Evolutionary conservation across 441 rosid species (phyloP), one percentile per base, ranked within the genome.

Genomic region (Kokia cookei): DNA sequence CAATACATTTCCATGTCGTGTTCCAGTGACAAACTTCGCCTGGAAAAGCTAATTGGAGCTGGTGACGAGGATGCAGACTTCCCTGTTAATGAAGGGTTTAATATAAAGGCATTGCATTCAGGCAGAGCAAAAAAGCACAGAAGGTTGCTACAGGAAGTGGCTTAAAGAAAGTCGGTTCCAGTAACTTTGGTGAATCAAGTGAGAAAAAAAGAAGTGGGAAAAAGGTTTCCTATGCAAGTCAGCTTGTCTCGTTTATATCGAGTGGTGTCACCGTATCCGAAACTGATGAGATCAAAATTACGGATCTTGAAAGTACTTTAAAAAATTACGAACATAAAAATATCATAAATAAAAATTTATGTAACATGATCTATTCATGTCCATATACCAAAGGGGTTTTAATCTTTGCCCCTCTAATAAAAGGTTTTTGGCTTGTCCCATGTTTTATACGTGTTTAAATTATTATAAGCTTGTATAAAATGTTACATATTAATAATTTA

Each of bases 231-330:
- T 84, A 82, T 64, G 91, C 92, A 35, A 19, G 22, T 19, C 92
- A 90, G 71, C 96, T 98, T 1, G 83, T 94, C 72, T 88, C 94
- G 7, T 95, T 95, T 73, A 88, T 95, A 64, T 86, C 94, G 4
- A 78, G 91, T 71, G 96, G 99, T 6, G 40, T 81, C 43, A 80
- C 91, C 79, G 78, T 80, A 72, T 80, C 94, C 60, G 92, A 87
- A 50, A 72, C 60, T 4, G 83, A 73, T 40, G 87, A 85, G 67
- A 69, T 74, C 29, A 66, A 70, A 40, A 57, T 79, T 13, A 42
- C 48, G 37, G 81, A 78, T 67, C 75, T 78, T 54, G 69, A 73
- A 7, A 86, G 61, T 73, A 69, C 70, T 35, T 74, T 72, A 63
- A 85, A 72, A 78, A 76, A 72, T 67, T 65, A 62, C 70, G 77